These are phyloP conservation scores for Chaetoceros muelleri DNA, from an alignment of 108 stramenopile genomes.

Conservation along the genomic window DNA sequence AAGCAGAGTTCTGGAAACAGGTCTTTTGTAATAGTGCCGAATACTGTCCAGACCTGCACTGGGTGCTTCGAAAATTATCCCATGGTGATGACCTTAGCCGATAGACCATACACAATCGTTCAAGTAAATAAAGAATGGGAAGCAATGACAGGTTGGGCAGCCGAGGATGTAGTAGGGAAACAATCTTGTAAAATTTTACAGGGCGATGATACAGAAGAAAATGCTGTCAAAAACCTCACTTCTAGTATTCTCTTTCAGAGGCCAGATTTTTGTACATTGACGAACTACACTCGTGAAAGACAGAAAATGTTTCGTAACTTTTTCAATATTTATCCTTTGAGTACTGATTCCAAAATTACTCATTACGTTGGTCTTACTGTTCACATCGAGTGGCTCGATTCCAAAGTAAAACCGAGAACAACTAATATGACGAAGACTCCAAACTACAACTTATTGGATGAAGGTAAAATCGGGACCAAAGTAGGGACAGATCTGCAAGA, in stretches of 20 bases:
- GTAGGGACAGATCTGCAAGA: no score
- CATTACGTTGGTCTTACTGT: constrained; percentile 64
- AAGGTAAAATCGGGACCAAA: no score
- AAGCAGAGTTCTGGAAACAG: constrained; percentile 83
- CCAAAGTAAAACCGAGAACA: no score
- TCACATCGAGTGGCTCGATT: constrained; percentile 40
- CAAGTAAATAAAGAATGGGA: constrained; percentile 85
- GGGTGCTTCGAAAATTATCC: constrained; percentile 64
- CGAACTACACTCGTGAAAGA: constrained; percentile 51
- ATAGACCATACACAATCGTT: constrained; percentile 78
- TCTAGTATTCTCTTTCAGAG: constrained; percentile 66
- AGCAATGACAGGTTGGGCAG: constrained; percentile 74
- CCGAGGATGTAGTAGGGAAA: constrained; percentile 79
- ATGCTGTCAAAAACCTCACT: constrained; percentile 47
- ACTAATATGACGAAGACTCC: no score
- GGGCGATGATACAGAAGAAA: constrained; percentile 38
- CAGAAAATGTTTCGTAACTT: constrained; percentile 51
- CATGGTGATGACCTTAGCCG: constrained; percentile 79
- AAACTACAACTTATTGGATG: no score
- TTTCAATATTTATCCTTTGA: constrained; percentile 61
- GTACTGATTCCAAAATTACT: constrained; percentile 73
- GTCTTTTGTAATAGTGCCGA: constrained; percentile 75
- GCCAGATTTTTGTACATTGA: constrained; percentile 53
- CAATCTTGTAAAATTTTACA: constrained; percentile 57
- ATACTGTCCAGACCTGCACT: constrained; percentile 77